Conservation (phyloP, 2,329 filamentous ascomycete species). For the Elsinoe batatas region DNA sequence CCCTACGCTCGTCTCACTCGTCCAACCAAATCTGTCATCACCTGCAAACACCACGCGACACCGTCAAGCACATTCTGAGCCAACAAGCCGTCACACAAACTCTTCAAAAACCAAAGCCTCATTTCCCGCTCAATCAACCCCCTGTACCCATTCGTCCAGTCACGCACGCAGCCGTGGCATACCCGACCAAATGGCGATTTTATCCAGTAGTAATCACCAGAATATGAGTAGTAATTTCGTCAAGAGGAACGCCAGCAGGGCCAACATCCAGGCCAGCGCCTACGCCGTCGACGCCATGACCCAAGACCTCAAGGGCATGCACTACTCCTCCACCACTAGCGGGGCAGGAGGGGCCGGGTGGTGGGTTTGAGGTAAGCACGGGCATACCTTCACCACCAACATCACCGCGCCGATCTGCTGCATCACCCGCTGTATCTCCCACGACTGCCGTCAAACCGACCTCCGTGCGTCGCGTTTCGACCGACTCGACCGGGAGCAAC, state of each 20-base stretch:
- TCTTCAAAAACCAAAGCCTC: not conserved
- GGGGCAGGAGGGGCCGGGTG: constrained; percentile 77
- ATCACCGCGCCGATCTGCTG: constrained; percentile 55
- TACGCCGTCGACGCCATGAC: constrained; percentile 67
- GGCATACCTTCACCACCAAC: constrained; percentile 73
- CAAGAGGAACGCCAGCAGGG: constrained; percentile 47
- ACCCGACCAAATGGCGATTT: constrained; percentile 54
- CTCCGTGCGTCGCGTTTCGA: constrained; percentile 6
- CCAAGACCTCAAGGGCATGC: constrained; percentile 67
- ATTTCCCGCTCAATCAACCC: not conserved
- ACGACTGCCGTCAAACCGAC: not conserved
- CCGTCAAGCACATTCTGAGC: not conserved
- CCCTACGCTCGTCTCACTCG: not conserved
- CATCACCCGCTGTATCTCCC: constrained; percentile 14
- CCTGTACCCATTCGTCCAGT: constrained; percentile 14
- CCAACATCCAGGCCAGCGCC: constrained; percentile 81
- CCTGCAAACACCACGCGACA: not conserved
- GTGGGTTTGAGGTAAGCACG: constrained; percentile 90
- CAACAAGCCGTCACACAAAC: not conserved
- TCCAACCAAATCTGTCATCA: constrained; percentile 8
- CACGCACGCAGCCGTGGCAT: constrained; percentile 37
- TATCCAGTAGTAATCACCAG: constrained; percentile 61
- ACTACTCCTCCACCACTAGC: constrained; percentile 76
- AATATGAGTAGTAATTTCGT: constrained; percentile 56
- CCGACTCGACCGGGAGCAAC: constrained; percentile 23